These are phyloP conservation scores for Nosema granulosis DNA, from an alignment of 371 early-diverging fungal genomes.

Conservation along the genomic window DNA sequence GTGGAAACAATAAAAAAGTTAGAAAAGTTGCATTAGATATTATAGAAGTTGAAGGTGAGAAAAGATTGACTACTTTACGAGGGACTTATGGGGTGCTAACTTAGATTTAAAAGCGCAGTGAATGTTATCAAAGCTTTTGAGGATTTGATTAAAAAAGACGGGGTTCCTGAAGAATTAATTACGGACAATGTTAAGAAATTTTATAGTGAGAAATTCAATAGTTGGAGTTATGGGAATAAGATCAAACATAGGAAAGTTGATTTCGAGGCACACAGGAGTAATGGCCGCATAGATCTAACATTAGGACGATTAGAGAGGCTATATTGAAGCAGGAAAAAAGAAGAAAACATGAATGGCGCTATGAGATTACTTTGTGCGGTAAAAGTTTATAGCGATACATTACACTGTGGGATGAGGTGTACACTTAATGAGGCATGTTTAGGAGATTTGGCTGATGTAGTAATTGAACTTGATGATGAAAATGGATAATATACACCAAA, in stretches of 20 bases:
- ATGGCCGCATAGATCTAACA: neutral
- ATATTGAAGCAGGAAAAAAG: neutral
- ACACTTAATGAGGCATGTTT: neutral
- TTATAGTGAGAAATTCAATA: neutral
- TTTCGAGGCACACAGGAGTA: constrained; percentile 1
- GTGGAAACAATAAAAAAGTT: no score
- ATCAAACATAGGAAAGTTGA: neutral
- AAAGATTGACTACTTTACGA: no score
- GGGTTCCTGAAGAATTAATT: constrained; percentile 14
- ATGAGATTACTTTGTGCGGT: neutral
- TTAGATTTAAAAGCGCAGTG: no score
- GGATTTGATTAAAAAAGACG: no score
- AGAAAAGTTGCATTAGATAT: no score
- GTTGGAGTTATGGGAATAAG: no score
- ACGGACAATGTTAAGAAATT: constrained; percentile 12
- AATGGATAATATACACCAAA: constrained; percentile 6
- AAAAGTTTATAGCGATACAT: neutral
- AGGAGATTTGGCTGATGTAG: no score
- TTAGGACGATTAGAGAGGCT: constrained; percentile 7
- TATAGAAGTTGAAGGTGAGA: no score
- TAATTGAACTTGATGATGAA: neutral
- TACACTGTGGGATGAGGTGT: neutral
- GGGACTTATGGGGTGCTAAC: no score
- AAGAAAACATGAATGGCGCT: neutral
- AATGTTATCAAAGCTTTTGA: no score